These are phyloP conservation scores for Guillardia theta DNA, from an alignment of 78 protist genomes.

Conservation along the genomic window DNA sequence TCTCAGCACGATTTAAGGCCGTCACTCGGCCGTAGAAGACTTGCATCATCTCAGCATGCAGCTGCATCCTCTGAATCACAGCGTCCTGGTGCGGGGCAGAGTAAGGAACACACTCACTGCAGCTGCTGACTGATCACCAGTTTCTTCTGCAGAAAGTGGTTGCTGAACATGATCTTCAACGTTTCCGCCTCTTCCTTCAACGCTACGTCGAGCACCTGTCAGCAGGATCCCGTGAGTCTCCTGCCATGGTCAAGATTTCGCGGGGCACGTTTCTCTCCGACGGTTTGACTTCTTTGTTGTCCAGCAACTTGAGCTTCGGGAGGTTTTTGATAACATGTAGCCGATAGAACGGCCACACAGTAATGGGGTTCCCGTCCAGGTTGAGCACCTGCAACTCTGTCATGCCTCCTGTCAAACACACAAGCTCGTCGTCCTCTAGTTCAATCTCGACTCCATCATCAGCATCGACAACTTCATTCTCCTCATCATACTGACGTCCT, in stretches of 20 bases:
- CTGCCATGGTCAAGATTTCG: background rate
- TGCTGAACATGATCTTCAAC: conserved; percentile 8
- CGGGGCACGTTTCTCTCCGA: background rate
- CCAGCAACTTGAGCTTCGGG: conserved; percentile 27
- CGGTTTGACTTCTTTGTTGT: background rate
- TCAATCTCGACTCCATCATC: too few species aligned
- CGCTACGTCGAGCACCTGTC: background rate
- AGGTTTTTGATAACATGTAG: background rate
- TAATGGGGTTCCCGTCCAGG: background rate
- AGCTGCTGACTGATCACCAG: background rate
- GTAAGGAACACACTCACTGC: background rate
- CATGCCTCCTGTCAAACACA: background rate
- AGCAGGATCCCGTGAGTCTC: background rate
- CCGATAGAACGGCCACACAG: background rate
- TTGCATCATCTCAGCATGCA: background rate
- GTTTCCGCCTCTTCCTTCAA: background rate
- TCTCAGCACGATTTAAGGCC: background rate
- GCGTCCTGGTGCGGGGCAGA: background rate
- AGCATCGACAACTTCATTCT: too few species aligned
- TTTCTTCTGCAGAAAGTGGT: conserved; percentile 6
- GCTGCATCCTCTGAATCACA: background rate
- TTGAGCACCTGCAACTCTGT: background rate
- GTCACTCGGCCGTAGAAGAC: background rate
- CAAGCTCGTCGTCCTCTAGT: background rate
- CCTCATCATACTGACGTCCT: too few species aligned